phyloP scores from a whole-genome alignment of 2,329 filamentous ascomycete species.

The Ilyonectria sp. region DNA sequence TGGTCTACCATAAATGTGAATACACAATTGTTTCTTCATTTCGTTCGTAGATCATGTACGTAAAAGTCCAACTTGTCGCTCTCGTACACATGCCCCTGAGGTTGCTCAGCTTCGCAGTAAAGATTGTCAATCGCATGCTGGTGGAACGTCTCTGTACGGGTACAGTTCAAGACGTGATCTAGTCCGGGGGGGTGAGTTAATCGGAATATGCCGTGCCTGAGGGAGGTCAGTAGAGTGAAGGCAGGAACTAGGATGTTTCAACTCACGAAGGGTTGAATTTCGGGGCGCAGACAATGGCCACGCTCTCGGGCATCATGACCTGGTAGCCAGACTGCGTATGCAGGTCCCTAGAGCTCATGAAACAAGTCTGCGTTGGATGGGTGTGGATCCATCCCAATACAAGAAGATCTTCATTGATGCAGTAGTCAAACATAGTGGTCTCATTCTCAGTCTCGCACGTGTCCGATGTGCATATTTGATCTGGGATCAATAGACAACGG shows the following conservation, averaged over 20 bases:
- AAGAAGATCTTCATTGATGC: constrained; percentile 85
- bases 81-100: constrained; percentile 79
- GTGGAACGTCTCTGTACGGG: constrained; percentile 86
- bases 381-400: constrained; percentile 98
- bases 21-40: constrained; percentile 39
- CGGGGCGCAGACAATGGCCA: constrained; percentile 96
- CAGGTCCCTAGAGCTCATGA: constrained; percentile 94
- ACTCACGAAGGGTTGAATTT: constrained; percentile 82
- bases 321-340: constrained; percentile 97
- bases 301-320: constrained; percentile 95
- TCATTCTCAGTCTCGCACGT: constrained; percentile 97
- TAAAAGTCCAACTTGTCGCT: constrained; percentile 75
- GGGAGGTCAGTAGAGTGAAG: constrained; percentile 21
- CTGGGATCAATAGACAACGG: constrained; percentile 88
- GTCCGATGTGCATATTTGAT: constrained; percentile 90
- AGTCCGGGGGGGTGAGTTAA: constrained; percentile 94
- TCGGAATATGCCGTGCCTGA: constrained; percentile 90
- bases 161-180: constrained; percentile 86
- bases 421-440: constrained; percentile 88
- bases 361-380: constrained; percentile 95
- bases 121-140: constrained; percentile 77
- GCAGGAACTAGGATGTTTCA: neutral
- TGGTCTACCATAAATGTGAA: constrained; percentile 4
- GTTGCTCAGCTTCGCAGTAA: constrained; percentile 81
- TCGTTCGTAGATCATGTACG: constrained; percentile 66